Conservation (phyloP, 2,329 filamentous ascomycete genomes). For the Neurospora sp. region DNA sequence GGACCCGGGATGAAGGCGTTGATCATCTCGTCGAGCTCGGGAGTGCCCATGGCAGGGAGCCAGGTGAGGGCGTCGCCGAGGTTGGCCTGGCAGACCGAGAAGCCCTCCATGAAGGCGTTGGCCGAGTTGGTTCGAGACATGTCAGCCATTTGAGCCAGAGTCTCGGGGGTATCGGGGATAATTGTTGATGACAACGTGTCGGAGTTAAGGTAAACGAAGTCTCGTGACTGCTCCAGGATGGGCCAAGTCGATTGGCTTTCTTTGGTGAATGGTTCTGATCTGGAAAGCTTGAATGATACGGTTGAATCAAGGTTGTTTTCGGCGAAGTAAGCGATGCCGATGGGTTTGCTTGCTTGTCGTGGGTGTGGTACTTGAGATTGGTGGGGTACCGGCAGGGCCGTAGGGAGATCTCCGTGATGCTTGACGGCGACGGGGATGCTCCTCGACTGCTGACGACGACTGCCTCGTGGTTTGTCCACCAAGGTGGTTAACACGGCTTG, state of each 20-base stretch:
- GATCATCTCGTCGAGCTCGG: slow-evolving; percentile 52
- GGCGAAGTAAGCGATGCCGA: background rate
- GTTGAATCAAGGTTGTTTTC: background rate
- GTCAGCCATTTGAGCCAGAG: slow-evolving; percentile 20
- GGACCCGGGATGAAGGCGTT: slow-evolving; percentile 46
- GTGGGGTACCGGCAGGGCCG: background rate
- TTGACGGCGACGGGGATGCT: background rate
- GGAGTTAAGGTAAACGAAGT: background rate
- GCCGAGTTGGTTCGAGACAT: slow-evolving; percentile 28
- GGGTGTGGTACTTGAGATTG: background rate
- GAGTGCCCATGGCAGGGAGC: slow-evolving; percentile 52
- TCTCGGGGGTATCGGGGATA: background rate
- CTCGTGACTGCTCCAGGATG: slow-evolving; percentile 3
- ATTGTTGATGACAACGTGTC: slow-evolving; percentile 1
- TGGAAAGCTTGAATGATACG: background rate
- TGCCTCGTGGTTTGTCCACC: background rate
- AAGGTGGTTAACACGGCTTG: background rate
- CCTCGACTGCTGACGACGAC: background rate
- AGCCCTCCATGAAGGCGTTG: slow-evolving; percentile 32
- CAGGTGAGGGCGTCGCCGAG: slow-evolving; percentile 52
- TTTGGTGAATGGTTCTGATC: background rate
- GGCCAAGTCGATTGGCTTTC: background rate
- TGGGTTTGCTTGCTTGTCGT: background rate
- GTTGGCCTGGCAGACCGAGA: slow-evolving; percentile 49
- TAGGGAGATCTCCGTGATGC: background rate